phyloP scores from a whole-genome alignment of 2,329 filamentous ascomycete genomes.

The Xylaria sp. region DNA sequence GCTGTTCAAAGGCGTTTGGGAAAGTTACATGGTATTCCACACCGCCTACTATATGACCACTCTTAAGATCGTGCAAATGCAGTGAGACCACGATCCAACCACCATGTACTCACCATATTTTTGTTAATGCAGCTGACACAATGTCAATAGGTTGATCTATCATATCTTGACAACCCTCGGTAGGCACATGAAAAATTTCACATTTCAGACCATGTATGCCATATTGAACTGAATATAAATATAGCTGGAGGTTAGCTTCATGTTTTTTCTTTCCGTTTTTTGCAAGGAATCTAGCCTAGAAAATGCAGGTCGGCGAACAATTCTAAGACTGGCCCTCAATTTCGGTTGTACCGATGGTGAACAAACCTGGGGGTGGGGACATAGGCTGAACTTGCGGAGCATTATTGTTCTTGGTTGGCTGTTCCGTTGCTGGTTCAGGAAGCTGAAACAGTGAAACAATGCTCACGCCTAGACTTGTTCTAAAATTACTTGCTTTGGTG shows the following conservation, averaged over 20 bases:
- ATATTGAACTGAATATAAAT: no score
- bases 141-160: neutral
- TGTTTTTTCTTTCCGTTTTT: neutral
- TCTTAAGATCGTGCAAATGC: neutral
- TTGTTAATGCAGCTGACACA: neutral
- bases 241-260: neutral
- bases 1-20: neutral
- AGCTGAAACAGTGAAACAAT: constrained; percentile 31
- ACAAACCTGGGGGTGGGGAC: constrained; percentile 24
- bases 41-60: constrained; percentile 1
- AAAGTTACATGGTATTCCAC: neutral
- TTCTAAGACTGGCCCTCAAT: constrained; percentile 10
- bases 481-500: constrained; percentile 28
- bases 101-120: neutral
- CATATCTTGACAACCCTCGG: neutral
- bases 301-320: constrained; percentile 15
- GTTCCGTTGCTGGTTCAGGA: neutral
- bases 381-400: neutral
- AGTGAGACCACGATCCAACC: neutral
- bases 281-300: neutral
- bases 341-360: constrained; percentile 29
- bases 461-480: constrained; percentile 21
- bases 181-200: neutral
- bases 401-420: constrained; percentile 4
- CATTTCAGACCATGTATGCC: no score